Conservation (phyloP, 1,139 yeast genomes). For the Hyphopichia pseudoburtonii region DNA sequence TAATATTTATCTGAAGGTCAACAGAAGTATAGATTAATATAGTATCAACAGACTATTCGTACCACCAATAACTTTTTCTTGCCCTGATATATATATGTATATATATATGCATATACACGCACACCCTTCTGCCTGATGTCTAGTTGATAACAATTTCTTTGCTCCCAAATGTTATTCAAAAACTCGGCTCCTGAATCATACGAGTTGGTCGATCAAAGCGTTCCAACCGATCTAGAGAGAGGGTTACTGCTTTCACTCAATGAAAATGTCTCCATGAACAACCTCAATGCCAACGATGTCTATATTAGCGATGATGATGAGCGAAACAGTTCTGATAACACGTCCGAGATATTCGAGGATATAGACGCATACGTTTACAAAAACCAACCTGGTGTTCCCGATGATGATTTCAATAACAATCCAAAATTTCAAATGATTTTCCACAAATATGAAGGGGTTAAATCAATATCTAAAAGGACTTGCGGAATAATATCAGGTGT, state of each 20-base stretch:
- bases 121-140: background rate
- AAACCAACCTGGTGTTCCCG: conserved; percentile 5
- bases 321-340: conserved; percentile 9
- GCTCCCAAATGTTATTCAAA: conserved; percentile 6
- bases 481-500: conserved; percentile 5
- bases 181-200: conserved; percentile 17
- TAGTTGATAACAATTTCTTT: background rate
- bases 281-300: background rate
- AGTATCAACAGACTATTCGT: too few species aligned
- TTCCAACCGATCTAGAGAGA: background rate
- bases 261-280: background rate
- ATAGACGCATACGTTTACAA: conserved; percentile 16
- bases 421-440: conserved; percentile 25
- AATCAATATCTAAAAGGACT: conserved; percentile 9
- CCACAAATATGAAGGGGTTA: conserved; percentile 17
- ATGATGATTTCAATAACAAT: conserved; percentile 25
- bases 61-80: too few species aligned
- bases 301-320: background rate
- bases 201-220: conserved; percentile 21
- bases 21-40: too few species aligned
- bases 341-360: conserved; percentile 32
- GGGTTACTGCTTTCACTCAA: background rate
- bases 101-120: too few species aligned
- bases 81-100: too few species aligned
- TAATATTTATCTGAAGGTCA: too few species aligned